Evolutionary conservation across 129 eudicot genomes (phyloP).

Genomic region (Artemisia annua): DNA sequence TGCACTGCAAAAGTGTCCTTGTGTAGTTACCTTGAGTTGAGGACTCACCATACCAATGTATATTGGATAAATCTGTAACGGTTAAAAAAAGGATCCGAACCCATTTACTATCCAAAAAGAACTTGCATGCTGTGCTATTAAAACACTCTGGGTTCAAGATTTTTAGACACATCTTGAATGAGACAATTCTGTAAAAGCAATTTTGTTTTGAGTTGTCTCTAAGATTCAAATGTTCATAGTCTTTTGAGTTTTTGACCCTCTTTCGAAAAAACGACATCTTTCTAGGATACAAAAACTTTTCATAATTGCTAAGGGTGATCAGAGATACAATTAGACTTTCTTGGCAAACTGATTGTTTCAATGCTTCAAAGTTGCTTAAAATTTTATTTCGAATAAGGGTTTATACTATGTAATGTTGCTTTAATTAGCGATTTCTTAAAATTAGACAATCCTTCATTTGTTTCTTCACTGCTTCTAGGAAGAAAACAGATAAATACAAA

Average conservation of each 20-base stretch:
- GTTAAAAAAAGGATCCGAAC: neutral
- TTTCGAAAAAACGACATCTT: neutral
- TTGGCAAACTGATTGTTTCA: neutral
- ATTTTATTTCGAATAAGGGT: neutral
- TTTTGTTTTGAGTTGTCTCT: no score
- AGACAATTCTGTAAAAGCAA: no score
- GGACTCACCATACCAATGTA: conserved; percentile 12
- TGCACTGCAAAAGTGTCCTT: conserved; percentile 39
- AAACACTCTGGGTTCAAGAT: neutral
- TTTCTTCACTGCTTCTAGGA: neutral
- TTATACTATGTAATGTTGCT: conserved; percentile 11
- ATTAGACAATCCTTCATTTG: neutral
- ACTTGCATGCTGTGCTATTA: neutral
- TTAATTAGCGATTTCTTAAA: neutral
- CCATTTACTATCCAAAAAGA: no score
- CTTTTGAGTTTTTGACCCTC: neutral
- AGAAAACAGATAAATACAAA: neutral
- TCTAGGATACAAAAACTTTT: neutral
- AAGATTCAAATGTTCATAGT: neutral
- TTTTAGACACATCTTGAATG: neutral
- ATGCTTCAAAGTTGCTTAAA: neutral
- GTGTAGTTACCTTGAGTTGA: conserved; percentile 32
- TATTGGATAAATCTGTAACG: neutral
- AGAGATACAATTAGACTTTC: conserved; percentile 13
- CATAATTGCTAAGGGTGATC: no score